Evolutionary conservation across 2,329 filamentous ascomycete genomes (phyloP).

Genomic region (Alternaria alternata): DNA sequence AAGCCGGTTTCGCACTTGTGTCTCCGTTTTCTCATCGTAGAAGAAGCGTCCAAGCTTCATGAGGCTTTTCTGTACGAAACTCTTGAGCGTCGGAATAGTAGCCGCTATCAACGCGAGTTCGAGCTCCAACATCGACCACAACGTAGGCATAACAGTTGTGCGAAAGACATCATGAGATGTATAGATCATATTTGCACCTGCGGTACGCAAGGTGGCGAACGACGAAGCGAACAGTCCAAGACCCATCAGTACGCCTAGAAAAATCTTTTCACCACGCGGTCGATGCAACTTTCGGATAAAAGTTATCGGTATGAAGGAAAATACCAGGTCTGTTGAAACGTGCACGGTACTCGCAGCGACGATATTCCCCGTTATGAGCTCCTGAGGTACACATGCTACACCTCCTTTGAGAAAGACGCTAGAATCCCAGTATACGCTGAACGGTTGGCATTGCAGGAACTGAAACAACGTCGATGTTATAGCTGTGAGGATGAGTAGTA

Average conservation of each 20-base stretch:
- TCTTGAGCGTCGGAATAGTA: conserved; percentile 38
- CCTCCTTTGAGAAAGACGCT: conserved; percentile 11
- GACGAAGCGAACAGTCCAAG: conserved; percentile 32
- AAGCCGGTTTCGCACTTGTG: conserved; percentile 18
- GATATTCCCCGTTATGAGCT: conserved; percentile 35
- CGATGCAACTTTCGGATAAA: conserved; percentile 33
- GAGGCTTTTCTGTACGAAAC: conserved; percentile 26
- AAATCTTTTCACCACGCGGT: conserved; percentile 33
- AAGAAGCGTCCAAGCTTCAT: conserved; percentile 26
- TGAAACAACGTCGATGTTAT: conserved; percentile 32
- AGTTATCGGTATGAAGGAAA: conserved; percentile 31
- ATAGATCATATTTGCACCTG: conserved; percentile 28
- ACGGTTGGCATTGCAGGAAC: conserved; percentile 39
- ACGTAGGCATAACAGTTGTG: conserved; percentile 26
- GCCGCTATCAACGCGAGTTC: conserved; percentile 40
- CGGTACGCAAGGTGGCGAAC: conserved; percentile 33
- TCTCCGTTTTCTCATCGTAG: conserved; percentile 28
- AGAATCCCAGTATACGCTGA: conserved; percentile 38
- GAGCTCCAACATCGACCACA: conserved; percentile 38
- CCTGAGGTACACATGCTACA: conserved; percentile 23
- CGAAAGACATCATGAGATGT: conserved; percentile 28
- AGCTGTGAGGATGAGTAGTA: conserved; percentile 24
- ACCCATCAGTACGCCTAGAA: conserved; percentile 34
- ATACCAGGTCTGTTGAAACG: conserved; percentile 28
- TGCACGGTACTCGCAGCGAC: conserved; percentile 29